Percentiles rank a stretch among this genome's conserved stretches.
phyloP scores from a whole-genome alignment of 2,329 filamentous ascomycete species.

The Akanthomyces uredinophilus region DNA sequence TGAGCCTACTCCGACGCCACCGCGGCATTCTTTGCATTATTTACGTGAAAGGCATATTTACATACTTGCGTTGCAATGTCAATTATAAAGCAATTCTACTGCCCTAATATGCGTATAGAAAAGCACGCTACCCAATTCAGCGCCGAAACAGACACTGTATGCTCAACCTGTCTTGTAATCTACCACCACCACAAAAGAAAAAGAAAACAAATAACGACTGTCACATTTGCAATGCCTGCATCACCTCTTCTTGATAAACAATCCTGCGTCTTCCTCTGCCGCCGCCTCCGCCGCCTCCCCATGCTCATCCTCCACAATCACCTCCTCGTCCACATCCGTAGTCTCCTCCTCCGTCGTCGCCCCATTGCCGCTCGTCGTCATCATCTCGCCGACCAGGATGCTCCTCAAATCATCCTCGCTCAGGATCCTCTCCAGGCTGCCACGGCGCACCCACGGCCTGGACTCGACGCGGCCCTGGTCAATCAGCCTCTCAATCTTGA shows the following conservation, averaged over 20 bases:
- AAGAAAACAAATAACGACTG: background rate
- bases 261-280: background rate
- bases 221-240: background rate
- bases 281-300: conserved; percentile 15
- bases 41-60: too few relatives aligned
- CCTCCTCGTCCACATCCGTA: conserved; percentile 20
- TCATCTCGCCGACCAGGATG: conserved; percentile 37
- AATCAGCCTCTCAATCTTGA: conserved; percentile 73
- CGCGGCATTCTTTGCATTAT: too few relatives aligned
- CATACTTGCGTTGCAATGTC: too few relatives aligned
- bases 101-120: background rate
- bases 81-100: background rate
- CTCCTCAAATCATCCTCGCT: conserved; percentile 55
- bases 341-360: conserved; percentile 34
- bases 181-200: background rate
- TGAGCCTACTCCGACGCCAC: too few relatives aligned
- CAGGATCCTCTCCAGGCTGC: conserved; percentile 55
- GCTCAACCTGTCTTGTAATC: background rate
- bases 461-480: conserved; percentile 54
- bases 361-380: conserved; percentile 12
- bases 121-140: conserved; percentile 3
- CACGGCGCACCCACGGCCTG: conserved; percentile 41
- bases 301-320: conserved; percentile 24
- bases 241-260: conserved; percentile 7
- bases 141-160: conserved; percentile 7